Evolutionary conservation across 2,329 filamentous ascomycete genomes (phyloP), one percentile per base, ranked within the genome.

Genomic region (Fusarium incarnatum): DNA sequence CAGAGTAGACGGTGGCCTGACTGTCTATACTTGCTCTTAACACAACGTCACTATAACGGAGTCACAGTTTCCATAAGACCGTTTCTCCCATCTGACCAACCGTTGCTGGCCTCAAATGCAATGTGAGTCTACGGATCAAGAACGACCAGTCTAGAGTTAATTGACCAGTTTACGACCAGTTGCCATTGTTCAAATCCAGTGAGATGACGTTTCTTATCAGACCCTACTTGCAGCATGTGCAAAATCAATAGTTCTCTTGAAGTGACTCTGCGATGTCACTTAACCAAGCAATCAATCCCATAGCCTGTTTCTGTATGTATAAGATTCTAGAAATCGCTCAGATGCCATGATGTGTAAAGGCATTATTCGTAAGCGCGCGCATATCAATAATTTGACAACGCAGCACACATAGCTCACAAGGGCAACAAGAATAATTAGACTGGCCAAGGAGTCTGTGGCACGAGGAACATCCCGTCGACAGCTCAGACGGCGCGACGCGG

Each of bases 401-500:
- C 60, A 60, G 23, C 53, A 59, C 30, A 41, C 45, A 50, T 27
- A 34, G 27, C 25, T 27, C 16, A 46, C 34, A 55, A 53, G 56
- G 60, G 60, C 62, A 64, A 34, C 28, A 47, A 50, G 45, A 49
- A 46, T 63, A 60, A 64, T 44, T 37, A 44, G 58, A 56, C 48
- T 53, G 48, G 50, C 64, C 72, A 74, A 67, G 65, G 75, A 68
- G 71, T 50, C 55, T 41, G 57, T 52, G 37, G 48, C 61, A 63
- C 66, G 45, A 68, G 62, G 65, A 30, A 49, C 60, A 56, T 63
- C 54, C 56, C 63, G 56, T 67, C 67, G 73, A 73, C 73, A 73
- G 70, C 68, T 75, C 64, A 72, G 68, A 53, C 55, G 67, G 68
- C 69, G 65, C 62, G 58, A 46, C 70, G 64, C 67, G 72, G 72